Evolutionary conservation across 2,329 filamentous ascomycete species (phyloP).

Genomic region (Fusarium humuli): DNA sequence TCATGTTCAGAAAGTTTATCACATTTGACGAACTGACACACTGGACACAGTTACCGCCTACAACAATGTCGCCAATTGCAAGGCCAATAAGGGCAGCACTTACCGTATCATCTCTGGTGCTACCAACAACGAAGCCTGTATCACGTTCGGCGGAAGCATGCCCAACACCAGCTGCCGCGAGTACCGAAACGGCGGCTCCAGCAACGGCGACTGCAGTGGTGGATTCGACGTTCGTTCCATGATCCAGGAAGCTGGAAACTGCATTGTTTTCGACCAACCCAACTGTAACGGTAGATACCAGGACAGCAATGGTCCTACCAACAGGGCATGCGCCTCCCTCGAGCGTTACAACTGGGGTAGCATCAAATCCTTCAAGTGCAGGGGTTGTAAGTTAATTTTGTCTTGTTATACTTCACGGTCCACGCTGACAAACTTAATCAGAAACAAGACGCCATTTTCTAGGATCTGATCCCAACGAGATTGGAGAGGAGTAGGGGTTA

Average conservation of each 20-base stretch:
- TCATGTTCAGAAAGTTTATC: accelerated
- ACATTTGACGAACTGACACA: neutral
- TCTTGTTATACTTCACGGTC: accelerated
- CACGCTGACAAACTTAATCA: neutral
- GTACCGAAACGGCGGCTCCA: neutral
- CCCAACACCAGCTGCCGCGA: neutral
- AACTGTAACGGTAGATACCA: neutral
- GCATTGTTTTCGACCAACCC: neutral
- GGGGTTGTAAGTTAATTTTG: neutral
- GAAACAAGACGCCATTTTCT: neutral
- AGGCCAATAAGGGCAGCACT: neutral
- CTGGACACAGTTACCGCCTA: neutral
- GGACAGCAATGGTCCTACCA: neutral
- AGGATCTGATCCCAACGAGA: neutral
- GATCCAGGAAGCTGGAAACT: neutral
- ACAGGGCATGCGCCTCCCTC: neutral
- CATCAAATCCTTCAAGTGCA: neutral
- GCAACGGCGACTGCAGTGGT: neutral
- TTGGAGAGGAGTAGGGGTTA: neutral
- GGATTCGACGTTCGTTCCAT: neutral
- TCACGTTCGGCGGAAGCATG: neutral
- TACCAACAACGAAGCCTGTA: neutral
- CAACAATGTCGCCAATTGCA: neutral
- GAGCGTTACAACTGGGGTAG: neutral
- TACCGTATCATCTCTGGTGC: neutral